Evolutionary conservation across 192 early-diverging fungal genomes (phyloP), one percentile per base, ranked within the genome.

Genomic region (Neocallimastix lanati): DNA sequence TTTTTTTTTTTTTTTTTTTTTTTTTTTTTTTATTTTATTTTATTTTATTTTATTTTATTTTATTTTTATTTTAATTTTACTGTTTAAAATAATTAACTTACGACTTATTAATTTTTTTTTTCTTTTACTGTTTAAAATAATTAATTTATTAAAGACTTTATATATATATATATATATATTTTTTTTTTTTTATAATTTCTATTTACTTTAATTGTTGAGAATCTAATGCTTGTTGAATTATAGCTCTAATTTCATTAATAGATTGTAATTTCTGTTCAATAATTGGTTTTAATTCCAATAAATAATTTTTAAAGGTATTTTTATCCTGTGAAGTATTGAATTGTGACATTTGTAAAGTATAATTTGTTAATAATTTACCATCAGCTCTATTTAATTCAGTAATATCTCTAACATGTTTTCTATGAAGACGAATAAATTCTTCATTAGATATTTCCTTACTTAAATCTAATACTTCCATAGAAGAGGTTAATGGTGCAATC

Each of bases 331-430:
- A 67, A 9, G 50, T 25, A n/a, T 67, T 67, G n/a, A 67, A 67
- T 67, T 67, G 50, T 9, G 50, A 67, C 50, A 67, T 67, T n/a
- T 67, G 50, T 67, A 67, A 67, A 0, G 87, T 86, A 29, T 86
- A 81, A 78, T 86, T 87, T 38, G 86, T 86, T 29, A 89, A 83
- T 14, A 87, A 80, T 78, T 87, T 87, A 81, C 83, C 82, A 80
- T 89, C 88, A 13, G 80, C 28, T 80, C 84, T 86, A 28, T 82
- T 80, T 38, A 83, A 77, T 76, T 90, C 88, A 2, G 83, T 83
- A 76, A 83, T 84, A 35, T 88, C 83, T 16, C 87, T 82, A 76
- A 90, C 83, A 79, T 86, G 85, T 81, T 85, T 83, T 6, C 87
- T 84, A 37, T 88, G 87, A 27, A 79, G 50, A 37, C 84, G 83